Conservation (phyloP, 192 early-diverging fungal genomes). For the Allomyces macrogynus region DNA sequence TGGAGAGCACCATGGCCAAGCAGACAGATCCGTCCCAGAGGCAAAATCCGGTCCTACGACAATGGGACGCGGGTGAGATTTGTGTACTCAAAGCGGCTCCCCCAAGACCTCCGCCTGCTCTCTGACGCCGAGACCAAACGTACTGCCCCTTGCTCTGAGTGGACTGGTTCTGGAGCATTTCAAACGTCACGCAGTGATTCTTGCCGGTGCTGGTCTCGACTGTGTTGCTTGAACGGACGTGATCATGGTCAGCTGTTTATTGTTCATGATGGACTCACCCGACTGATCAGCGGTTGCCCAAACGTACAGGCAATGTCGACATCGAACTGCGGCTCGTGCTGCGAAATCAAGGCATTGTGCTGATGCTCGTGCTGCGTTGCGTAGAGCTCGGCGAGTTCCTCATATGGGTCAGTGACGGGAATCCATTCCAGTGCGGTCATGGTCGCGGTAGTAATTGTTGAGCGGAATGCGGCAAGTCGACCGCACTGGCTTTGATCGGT, state of each 20-base stretch:
- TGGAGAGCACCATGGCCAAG: background rate
- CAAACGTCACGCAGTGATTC: background rate
- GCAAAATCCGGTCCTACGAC: background rate
- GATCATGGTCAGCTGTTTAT: background rate
- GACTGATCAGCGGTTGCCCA: background rate
- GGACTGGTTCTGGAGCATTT: background rate
- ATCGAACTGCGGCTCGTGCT: background rate
- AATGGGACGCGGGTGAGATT: background rate
- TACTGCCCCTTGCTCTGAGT: background rate
- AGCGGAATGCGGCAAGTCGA: too few relatives aligned
- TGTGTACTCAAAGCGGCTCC: background rate
- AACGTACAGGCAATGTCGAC: background rate
- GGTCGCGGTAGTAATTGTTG: too few relatives aligned
- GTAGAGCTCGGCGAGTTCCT: background rate
- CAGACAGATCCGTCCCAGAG: background rate
- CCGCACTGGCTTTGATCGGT: too few relatives aligned
- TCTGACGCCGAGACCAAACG: background rate
- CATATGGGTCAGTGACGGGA: background rate
- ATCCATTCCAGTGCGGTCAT: background rate
- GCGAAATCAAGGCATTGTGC: background rate
- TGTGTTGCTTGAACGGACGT: too few relatives aligned
- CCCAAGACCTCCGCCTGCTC: background rate
- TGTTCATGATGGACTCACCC: background rate
- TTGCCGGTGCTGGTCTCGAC: background rate
- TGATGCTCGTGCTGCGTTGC: background rate